A percentile compares a stretch with the other conserved stretches of the same genome.
phyloP scores from a whole-genome alignment of 2,329 filamentous ascomycete species.

The Talaromyces islandicus region DNA sequence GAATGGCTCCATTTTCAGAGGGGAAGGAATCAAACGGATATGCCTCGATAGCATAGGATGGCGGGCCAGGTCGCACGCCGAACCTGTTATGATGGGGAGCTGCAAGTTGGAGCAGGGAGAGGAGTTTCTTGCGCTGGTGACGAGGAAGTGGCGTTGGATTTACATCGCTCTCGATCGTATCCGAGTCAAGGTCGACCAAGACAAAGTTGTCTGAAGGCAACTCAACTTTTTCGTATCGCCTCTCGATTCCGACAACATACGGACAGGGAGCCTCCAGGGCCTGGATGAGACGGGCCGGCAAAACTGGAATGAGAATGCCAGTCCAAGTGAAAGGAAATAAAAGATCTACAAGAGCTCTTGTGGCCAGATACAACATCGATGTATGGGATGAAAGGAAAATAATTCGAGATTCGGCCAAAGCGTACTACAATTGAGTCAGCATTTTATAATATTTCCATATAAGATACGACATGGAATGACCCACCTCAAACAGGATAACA shows the following conservation, averaged over 20 bases:
- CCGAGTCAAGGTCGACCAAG: conserved; percentile 84
- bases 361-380: conserved; percentile 90
- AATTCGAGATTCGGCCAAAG: conserved; percentile 86
- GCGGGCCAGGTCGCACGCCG: conserved; percentile 81
- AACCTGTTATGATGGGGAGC: conserved; percentile 84
- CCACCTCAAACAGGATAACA: conserved; percentile 73
- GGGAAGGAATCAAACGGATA: conserved; percentile 88
- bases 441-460: not conserved
- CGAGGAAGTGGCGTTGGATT: conserved; percentile 74
- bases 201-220: conserved; percentile 95
- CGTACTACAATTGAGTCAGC: conserved; percentile 49
- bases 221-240: conserved; percentile 60
- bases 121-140: conserved; percentile 83
- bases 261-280: conserved; percentile 92
- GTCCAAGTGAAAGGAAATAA: conserved; percentile 90
- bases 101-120: conserved; percentile 79
- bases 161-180: conserved; percentile 78
- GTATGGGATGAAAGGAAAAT: conserved; percentile 95
- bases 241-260: conserved; percentile 93
- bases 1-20: conserved; percentile 76
- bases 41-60: conserved; percentile 85
- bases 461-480: not conserved
- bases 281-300: conserved; percentile 81
- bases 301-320: conserved; percentile 86
- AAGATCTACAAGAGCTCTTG: conserved; percentile 75